Conservation (phyloP, 768 basidiomycete genomes). For the Pisolithus albus region DNA sequence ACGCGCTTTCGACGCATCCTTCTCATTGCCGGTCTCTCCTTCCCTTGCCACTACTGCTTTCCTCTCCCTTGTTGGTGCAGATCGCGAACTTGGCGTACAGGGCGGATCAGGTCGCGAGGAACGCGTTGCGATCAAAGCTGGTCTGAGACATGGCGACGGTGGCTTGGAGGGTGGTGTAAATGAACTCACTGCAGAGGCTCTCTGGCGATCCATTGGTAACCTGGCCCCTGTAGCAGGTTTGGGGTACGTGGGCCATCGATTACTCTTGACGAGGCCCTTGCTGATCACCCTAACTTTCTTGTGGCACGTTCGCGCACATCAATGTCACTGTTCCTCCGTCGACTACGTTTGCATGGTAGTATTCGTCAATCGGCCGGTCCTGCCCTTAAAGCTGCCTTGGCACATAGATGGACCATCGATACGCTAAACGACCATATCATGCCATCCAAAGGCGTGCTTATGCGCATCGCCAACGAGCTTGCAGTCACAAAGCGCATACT, state of each 20-base stretch:
- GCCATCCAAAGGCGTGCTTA: slow-evolving; percentile 19
- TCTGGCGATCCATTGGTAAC: slow-evolving; percentile 65
- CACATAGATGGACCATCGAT: slow-evolving; percentile 70
- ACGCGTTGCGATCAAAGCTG: slow-evolving; percentile 64
- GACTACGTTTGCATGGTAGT: slow-evolving; percentile 30
- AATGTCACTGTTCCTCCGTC: too few relatives aligned
- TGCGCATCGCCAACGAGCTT: slow-evolving; percentile 19
- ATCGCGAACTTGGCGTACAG: slow-evolving; percentile 56
- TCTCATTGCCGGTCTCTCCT: slow-evolving; percentile 54
- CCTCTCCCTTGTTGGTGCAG: slow-evolving; percentile 61
- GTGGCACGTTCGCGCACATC: too few relatives aligned
- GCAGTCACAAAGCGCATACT: slow-evolving; percentile 11
- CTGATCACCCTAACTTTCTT: background rate
- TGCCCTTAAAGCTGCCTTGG: slow-evolving; percentile 74
- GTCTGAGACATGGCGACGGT: slow-evolving; percentile 28
- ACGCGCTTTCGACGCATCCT: slow-evolving; percentile 68
- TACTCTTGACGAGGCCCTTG: background rate
- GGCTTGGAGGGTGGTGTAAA: slow-evolving; percentile 49
- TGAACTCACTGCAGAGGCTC: slow-evolving; percentile 80
- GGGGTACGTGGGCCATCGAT: slow-evolving; percentile 41
- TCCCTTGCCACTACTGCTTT: slow-evolving; percentile 65
- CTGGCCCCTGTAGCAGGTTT: slow-evolving; percentile 74
- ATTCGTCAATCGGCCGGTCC: slow-evolving; percentile 81
- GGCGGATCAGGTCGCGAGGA: slow-evolving; percentile 23
- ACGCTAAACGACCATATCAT: slow-evolving; percentile 21